A percentile compares a stretch with the other conserved stretches of the same genome.
Conservation (phyloP, 2,329 filamentous ascomycete genomes). For the Ophiostoma montium region DNA sequence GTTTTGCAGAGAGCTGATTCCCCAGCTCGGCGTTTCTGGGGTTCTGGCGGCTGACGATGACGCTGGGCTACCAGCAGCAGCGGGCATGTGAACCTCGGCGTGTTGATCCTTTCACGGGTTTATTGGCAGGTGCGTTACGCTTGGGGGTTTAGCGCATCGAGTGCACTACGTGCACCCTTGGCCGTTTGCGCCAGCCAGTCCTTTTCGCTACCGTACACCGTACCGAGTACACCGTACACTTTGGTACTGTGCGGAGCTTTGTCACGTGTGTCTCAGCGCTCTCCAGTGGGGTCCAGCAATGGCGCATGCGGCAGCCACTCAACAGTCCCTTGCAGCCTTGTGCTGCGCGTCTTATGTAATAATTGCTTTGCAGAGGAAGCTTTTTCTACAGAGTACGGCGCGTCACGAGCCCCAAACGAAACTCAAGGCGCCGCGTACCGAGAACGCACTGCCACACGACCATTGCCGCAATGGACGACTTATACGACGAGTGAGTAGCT, state of each 20-base stretch:
- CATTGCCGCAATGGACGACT: slow-evolving; percentile 56
- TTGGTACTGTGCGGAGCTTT: not conserved
- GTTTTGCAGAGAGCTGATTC: slow-evolving; percentile 1
- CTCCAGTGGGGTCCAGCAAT: not conserved
- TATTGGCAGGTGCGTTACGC: not conserved
- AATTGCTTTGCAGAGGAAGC: slow-evolving; percentile 3
- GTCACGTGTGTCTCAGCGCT: not conserved
- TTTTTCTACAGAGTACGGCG: slow-evolving; percentile 5
- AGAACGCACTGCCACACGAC: not conserved
- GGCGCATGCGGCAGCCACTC: not conserved
- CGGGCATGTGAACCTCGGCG: slow-evolving; percentile 10
- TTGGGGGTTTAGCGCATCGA: not conserved
- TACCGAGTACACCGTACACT: not conserved
- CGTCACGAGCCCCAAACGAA: slow-evolving; percentile 3
- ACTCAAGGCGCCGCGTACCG: not conserved
- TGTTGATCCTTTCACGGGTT: slow-evolving; percentile 6
- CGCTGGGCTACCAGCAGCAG: slow-evolving; percentile 3
- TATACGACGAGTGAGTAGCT: slow-evolving; percentile 72
- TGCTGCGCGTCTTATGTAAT: not conserved
- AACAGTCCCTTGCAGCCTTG: slow-evolving; percentile 9
- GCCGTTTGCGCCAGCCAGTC: not conserved
- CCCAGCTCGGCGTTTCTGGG: slow-evolving; percentile 8
- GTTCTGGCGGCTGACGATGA: slow-evolving; percentile 5
- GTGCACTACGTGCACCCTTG: too few relatives aligned
- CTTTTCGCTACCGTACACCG: not conserved